These are phyloP conservation scores for Leishmania turanica DNA, from an alignment of 208 protist species.

Conservation along the genomic window DNA sequence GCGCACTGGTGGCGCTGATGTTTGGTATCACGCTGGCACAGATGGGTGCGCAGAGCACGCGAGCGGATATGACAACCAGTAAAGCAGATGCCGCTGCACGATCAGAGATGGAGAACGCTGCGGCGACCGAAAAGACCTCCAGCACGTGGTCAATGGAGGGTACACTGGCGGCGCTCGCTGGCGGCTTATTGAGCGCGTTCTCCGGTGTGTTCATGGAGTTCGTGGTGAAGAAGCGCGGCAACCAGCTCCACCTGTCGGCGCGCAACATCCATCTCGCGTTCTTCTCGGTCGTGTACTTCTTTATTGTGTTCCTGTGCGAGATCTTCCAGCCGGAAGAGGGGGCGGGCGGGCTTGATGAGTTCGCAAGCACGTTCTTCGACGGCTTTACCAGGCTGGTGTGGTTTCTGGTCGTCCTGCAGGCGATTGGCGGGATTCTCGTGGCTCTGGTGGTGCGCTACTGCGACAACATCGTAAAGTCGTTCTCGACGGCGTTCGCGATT, in stretches of 20 bases:
- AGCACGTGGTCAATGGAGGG: conserved; percentile 34
- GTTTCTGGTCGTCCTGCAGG: conserved; percentile 60
- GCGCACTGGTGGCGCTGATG: conserved; percentile 41
- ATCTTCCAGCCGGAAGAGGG: not conserved
- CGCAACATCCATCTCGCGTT: conserved; percentile 52
- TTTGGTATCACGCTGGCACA: conserved; percentile 48
- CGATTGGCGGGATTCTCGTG: conserved; percentile 59
- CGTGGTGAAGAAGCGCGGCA: conserved; percentile 58
- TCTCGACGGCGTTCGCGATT: conserved; percentile 57
- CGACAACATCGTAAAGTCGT: conserved; percentile 79
- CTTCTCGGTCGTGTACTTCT: conserved; percentile 42
- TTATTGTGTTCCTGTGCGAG: conserved; percentile 6
- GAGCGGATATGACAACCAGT: conserved; percentile 9
- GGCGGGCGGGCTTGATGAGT: not conserved
- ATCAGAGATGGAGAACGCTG: not conserved
- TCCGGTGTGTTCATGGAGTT: conserved; percentile 64
- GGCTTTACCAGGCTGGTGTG: conserved; percentile 62
- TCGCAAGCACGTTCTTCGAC: conserved; percentile 39
- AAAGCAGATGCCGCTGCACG: not conserved
- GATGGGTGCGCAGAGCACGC: conserved; percentile 25
- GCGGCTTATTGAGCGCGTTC: conserved; percentile 44
- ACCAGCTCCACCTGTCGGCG: conserved; percentile 15
- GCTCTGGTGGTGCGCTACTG: conserved; percentile 70
- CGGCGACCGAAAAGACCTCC: not conserved
- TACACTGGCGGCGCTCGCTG: conserved; percentile 32